These are phyloP conservation scores for Botrytis pseudocinerea DNA, from an alignment of 2,329 filamentous ascomycete genomes.

Conservation along the genomic window DNA sequence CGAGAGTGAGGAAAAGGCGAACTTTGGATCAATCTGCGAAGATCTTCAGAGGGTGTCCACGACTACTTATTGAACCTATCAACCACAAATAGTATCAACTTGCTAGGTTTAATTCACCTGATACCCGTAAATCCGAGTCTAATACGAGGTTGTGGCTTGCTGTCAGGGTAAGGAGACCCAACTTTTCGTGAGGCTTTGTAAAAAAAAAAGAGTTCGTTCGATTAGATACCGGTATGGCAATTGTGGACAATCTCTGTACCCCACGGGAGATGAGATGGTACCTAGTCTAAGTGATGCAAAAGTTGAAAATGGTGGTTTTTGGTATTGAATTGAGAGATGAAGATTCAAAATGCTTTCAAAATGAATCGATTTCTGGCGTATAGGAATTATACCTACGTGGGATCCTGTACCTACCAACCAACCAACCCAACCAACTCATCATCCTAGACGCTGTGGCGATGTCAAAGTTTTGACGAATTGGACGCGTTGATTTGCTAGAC, in stretches of 20 bases:
- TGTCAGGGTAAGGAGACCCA: slow-evolving; percentile 9
- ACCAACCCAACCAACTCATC: neutral
- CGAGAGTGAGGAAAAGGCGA: neutral
- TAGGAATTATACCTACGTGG: neutral
- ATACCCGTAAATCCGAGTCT: slow-evolving; percentile 1
- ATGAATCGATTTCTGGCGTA: neutral
- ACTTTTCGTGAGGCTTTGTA: neutral
- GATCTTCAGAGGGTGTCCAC: neutral
- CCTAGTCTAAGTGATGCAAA: neutral
- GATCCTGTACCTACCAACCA: neutral
- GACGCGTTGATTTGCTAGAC: slow-evolving; percentile 12
- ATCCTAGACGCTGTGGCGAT: slow-evolving; percentile 4
- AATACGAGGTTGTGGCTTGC: slow-evolving; percentile 18
- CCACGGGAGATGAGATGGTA: neutral
- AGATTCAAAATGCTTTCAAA: neutral
- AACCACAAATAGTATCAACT: neutral
- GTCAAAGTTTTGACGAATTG: neutral
- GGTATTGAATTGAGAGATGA: neutral
- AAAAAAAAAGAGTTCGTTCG: neutral
- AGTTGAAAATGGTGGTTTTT: neutral
- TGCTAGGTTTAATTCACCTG: neutral
- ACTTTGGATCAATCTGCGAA: neutral
- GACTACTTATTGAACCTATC: neutral
- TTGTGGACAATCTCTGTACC: neutral
- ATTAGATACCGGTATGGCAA: neutral